These are phyloP conservation scores for Sphagnum contortum DNA, from an alignment of 225 moss, liverwort and hornwort species.

Conservation along the genomic window DNA sequence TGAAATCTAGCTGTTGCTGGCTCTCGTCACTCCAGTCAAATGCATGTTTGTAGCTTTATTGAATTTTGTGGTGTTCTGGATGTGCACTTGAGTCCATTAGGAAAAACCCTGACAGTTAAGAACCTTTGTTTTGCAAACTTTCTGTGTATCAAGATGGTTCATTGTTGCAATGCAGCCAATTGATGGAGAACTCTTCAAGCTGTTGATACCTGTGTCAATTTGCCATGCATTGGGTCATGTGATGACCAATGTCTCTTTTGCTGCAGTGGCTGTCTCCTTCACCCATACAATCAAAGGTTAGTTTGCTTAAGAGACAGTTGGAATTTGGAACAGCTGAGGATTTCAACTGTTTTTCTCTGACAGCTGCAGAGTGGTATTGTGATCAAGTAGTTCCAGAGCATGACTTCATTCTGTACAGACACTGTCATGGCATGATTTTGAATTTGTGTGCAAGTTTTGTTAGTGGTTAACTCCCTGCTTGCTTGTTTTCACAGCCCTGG, in stretches of 20 bases:
- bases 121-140: too few relatives aligned
- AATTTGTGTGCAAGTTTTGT: not conserved
- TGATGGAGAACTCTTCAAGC: conserved; percentile 47
- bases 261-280: conserved; percentile 94
- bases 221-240: conserved; percentile 96
- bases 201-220: conserved; percentile 70
- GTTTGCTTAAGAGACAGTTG: not conserved
- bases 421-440: not conserved
- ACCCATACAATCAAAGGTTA: conserved; percentile 93
- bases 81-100: not conserved
- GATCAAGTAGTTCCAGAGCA: not conserved
- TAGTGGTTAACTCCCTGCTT: not conserved
- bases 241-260: conserved; percentile 95
- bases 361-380: not conserved
- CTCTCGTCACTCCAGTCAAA: too few relatives aligned
- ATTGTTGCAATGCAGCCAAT: conserved; percentile 36
- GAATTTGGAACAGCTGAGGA: too few relatives aligned
- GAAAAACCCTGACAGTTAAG: not conserved
- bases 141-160: not conserved
- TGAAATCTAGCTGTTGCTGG: too few relatives aligned
- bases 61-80: too few relatives aligned
- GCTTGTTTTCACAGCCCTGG: conserved; percentile 46
- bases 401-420: not conserved
- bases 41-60: too few relatives aligned
- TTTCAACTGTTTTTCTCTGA: too few relatives aligned